These are phyloP conservation scores for Metschnikowia anglica DNA, from an alignment of 805 yeast genomes.

Conservation along the genomic window DNA sequence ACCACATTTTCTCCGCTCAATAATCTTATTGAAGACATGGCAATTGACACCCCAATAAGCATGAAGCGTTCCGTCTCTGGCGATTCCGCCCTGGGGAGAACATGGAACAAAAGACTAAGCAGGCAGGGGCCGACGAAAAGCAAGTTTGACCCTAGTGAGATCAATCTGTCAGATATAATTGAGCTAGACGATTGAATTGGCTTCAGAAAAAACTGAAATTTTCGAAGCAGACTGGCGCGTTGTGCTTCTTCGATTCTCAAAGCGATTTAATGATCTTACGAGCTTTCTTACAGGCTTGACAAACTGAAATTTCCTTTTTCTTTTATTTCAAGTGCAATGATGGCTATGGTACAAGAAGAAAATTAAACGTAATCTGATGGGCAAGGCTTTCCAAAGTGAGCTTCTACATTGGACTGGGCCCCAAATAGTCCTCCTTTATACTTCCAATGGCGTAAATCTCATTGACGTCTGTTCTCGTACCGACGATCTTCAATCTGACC, in stretches of 20 bases:
- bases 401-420: constrained; percentile 56
- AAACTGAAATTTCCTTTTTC: too few species aligned
- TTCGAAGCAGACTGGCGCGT: too few species aligned
- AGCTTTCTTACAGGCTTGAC: too few species aligned
- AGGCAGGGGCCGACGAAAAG: constrained; percentile 10
- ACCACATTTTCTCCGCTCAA: constrained; percentile 22
- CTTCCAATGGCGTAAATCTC: constrained; percentile 97
- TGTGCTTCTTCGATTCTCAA: too few species aligned
- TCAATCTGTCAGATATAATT: constrained; percentile 16
- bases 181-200: constrained; percentile 20
- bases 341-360: constrained; percentile 16
- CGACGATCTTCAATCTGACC: constrained; percentile 92
- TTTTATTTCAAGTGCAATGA: constrained; percentile 6
- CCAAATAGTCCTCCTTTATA: constrained; percentile 95
- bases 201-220: too few species aligned
- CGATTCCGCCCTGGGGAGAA: constrained; percentile 1
- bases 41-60: constrained; percentile 12
- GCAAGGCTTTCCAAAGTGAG: background rate
- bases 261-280: too few species aligned
- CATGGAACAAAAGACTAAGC: constrained; percentile 17
- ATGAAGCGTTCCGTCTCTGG: constrained; percentile 16
- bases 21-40: constrained; percentile 12
- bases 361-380: background rate
- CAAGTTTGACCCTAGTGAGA: constrained; percentile 16
- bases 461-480: constrained; percentile 96